These are phyloP conservation scores for Fraxinus quadrangulata DNA, from an alignment of 257 asterid species.

Conservation along the genomic window DNA sequence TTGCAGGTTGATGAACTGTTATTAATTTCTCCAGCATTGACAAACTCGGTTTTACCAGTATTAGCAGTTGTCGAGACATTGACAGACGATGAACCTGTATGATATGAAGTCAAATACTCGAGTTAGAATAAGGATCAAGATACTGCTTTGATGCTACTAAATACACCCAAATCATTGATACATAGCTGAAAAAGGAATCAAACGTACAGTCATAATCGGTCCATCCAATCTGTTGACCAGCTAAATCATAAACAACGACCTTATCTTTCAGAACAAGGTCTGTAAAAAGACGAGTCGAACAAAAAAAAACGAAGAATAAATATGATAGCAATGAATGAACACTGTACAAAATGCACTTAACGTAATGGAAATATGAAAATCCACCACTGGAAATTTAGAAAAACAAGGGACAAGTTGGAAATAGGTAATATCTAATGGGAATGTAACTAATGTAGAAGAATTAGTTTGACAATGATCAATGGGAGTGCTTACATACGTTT, in stretches of 20 bases:
- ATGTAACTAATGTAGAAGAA: not conserved
- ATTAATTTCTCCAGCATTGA: slow-evolving; percentile 61
- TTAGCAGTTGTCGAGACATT: slow-evolving; percentile 66
- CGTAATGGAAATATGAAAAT: not conserved
- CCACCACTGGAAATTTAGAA: not conserved
- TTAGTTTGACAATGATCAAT: not conserved
- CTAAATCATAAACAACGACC: slow-evolving; percentile 85
- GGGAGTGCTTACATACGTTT: not conserved
- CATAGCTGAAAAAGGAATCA: not conserved
- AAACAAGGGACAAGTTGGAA: not conserved
- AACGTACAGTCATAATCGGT: slow-evolving; percentile 88
- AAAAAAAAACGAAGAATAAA: not conserved
- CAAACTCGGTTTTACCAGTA: slow-evolving; percentile 70
- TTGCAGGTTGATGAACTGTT: slow-evolving; percentile 29
- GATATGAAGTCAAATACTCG: slow-evolving; percentile 11
- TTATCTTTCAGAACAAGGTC: slow-evolving; percentile 94
- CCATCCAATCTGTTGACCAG: slow-evolving; percentile 85
- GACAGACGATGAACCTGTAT: slow-evolving; percentile 65
- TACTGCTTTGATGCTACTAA: not conserved
- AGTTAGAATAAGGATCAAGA: not conserved
- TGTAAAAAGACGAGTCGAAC: slow-evolving; percentile 30
- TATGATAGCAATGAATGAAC: not conserved
- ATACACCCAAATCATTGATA: not conserved
- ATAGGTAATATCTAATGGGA: not conserved
- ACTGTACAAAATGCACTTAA: not conserved